Conservation (phyloP, 2,329 filamentous ascomycete species). For the Fonsecaea multimorphosa region DNA sequence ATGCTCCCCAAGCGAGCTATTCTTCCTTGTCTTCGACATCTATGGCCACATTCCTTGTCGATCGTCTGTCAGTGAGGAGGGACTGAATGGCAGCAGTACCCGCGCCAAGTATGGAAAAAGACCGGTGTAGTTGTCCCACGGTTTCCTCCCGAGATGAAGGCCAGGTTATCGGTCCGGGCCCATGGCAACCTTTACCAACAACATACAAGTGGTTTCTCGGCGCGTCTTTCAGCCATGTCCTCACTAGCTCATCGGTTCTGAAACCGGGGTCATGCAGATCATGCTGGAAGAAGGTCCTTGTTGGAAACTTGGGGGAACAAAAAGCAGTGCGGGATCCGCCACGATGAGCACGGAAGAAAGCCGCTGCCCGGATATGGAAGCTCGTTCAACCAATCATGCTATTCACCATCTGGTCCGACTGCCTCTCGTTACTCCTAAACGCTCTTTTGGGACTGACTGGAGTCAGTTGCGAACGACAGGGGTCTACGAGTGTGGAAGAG, state of each 20-base stretch:
- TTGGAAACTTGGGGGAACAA: neutral
- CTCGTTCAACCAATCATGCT: neutral
- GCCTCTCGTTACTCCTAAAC: neutral
- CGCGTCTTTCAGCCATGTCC: neutral
- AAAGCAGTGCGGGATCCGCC: neutral
- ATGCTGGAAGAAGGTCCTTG: neutral
- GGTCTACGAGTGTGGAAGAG: neutral
- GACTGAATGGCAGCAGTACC: neutral
- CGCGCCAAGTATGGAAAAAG: neutral
- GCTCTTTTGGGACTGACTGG: neutral
- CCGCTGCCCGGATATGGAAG: neutral
- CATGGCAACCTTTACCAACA: neutral
- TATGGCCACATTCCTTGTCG: neutral
- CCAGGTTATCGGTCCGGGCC: conserved; percentile 1
- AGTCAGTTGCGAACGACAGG: neutral
- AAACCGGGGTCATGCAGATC: neutral
- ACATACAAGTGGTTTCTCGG: neutral
- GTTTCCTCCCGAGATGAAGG: neutral
- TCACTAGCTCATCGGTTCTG: neutral
- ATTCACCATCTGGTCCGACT: neutral
- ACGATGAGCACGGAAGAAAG: neutral
- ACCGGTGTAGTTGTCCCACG: neutral
- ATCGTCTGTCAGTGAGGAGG: neutral
- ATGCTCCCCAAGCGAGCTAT: neutral
- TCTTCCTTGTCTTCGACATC: neutral